Conservation (phyloP, 345 rosid species). For the Eucalyptus erythrocorys region DNA sequence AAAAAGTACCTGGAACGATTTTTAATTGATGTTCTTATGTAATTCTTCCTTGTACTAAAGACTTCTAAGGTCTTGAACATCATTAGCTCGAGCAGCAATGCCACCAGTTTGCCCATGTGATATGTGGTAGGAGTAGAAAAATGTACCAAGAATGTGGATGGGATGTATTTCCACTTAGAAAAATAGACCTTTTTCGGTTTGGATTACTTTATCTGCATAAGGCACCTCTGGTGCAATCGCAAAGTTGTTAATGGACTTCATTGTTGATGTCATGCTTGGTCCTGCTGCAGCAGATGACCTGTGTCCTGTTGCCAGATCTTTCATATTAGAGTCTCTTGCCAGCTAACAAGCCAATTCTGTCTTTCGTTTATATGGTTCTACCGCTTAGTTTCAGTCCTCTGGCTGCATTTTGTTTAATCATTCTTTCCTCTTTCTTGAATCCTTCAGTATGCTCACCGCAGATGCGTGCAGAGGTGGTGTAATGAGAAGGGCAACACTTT, state of each 20-base stretch:
- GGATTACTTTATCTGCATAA: neutral
- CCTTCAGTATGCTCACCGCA: slow-evolving; percentile 75
- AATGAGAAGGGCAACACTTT: slow-evolving; percentile 79
- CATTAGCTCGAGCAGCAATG: neutral
- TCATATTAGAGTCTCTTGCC: neutral
- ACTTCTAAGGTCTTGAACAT: neutral
- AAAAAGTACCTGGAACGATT: neutral
- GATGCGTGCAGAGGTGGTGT: slow-evolving; percentile 91
- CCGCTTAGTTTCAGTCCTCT: neutral
- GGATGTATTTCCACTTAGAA: neutral
- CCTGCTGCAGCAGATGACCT: neutral
- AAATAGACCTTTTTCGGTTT: neutral
- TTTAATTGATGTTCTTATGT: neutral
- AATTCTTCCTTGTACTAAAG: neutral
- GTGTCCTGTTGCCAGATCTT: neutral
- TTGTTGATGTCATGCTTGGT: neutral
- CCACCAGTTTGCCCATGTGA: neutral
- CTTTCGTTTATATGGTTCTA: neutral
- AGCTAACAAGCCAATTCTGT: neutral
- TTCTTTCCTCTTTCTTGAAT: neutral
- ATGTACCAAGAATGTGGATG: neutral
- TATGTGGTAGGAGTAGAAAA: neutral
- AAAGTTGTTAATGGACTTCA: neutral
- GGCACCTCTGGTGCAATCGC: neutral
- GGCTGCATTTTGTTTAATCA: neutral